Conservation (phyloP, 2,329 filamentous ascomycete genomes). For the Phoma sp. region DNA sequence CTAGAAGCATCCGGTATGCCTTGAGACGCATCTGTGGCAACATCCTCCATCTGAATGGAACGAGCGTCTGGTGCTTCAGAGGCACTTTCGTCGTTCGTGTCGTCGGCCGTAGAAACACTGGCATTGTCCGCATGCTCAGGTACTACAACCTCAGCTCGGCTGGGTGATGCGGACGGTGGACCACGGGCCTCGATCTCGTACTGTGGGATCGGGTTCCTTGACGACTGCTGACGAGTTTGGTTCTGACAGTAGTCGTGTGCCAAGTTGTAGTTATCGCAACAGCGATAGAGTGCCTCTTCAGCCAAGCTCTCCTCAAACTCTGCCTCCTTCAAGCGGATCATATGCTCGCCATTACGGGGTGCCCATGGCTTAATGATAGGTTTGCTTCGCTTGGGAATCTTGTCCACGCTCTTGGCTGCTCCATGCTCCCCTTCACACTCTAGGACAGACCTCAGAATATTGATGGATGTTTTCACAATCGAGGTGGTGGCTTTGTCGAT, state of each 20-base stretch:
- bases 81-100: constrained; percentile 34
- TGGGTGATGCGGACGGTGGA: constrained; percentile 40
- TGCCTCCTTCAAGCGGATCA: constrained; percentile 53
- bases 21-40: constrained; percentile 20
- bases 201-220: constrained; percentile 71
- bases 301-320: constrained; percentile 69
- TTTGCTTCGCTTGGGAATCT: constrained; percentile 58
- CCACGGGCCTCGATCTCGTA: constrained; percentile 46
- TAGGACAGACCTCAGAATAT: constrained; percentile 81
- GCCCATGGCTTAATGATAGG: constrained; percentile 61
- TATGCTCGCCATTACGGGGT: constrained; percentile 55
- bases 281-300: constrained; percentile 82
- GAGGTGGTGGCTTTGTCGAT: constrained; percentile 80
- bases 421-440: constrained; percentile 77
- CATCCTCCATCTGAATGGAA: constrained; percentile 52
- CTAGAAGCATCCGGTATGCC: constrained; percentile 20
- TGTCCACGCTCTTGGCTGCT: constrained; percentile 69
- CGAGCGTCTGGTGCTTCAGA: constrained; percentile 40
- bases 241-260: constrained; percentile 79
- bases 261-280: constrained; percentile 68
- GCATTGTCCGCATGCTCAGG: constrained; percentile 39
- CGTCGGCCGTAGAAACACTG: constrained; percentile 37
- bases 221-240: constrained; percentile 64
- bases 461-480: constrained; percentile 80
- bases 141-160: constrained; percentile 44